Evolutionary conservation across 805 yeast genomes (phyloP).

Genomic region (Candida patagonica): DNA sequence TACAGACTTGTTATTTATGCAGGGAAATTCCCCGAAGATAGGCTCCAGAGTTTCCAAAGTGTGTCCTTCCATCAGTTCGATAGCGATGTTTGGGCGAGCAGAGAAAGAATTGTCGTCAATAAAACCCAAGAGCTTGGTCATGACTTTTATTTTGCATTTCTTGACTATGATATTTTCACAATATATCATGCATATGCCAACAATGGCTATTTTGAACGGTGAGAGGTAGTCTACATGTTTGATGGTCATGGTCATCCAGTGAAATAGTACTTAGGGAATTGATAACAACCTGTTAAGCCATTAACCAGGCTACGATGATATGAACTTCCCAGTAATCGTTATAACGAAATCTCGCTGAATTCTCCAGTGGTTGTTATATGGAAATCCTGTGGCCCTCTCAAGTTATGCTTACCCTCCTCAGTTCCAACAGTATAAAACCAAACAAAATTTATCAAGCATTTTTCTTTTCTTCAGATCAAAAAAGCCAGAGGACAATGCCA

Average conservation of each 20-base stretch:
- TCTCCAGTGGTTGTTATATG: too few relatives aligned
- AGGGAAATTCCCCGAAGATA: slow-evolving; percentile 1
- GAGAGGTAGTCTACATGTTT: too few relatives aligned
- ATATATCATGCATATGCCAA: slow-evolving; percentile 14
- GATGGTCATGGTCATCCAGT: too few relatives aligned
- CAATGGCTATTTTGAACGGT: slow-evolving; percentile 21
- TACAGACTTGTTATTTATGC: slow-evolving; percentile 2
- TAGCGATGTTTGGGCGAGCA: slow-evolving; percentile 1
- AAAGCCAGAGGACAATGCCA: slow-evolving; percentile 31
- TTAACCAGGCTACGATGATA: too few relatives aligned
- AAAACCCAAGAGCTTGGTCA: slow-evolving; percentile 16
- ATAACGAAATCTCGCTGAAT: too few relatives aligned
- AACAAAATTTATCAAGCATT: slow-evolving; percentile 3
- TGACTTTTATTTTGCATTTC: slow-evolving; percentile 17
- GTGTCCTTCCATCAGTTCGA: slow-evolving; percentile 5
- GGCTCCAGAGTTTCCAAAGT: background rate
- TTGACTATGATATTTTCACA: slow-evolving; percentile 14
- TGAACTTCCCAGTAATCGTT: too few relatives aligned
- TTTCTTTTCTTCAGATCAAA: slow-evolving; percentile 25
- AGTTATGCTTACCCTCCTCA: too few relatives aligned
- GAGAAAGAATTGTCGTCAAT: slow-evolving; percentile 5
- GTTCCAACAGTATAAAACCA: too few relatives aligned
- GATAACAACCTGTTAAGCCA: too few relatives aligned
- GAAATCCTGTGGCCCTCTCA: too few relatives aligned
- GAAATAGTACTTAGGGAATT: too few relatives aligned